Conservation (phyloP, 257 asterid genomes). For the Eustoma russellianum region DNA sequence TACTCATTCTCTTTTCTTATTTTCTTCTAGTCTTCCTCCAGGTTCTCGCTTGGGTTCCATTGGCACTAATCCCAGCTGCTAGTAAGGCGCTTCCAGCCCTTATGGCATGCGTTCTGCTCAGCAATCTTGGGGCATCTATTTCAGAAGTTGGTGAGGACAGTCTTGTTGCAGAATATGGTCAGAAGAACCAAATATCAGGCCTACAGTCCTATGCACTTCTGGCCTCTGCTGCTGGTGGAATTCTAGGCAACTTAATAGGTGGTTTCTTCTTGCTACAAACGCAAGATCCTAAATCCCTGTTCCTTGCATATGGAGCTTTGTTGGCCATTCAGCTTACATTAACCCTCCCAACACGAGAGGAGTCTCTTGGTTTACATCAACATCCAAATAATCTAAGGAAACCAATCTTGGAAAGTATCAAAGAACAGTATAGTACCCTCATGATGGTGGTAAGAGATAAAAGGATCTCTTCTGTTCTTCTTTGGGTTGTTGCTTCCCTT, state of each 20-base stretch:
- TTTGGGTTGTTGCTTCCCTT: constrained; percentile 60
- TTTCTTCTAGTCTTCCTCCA: constrained; percentile 55
- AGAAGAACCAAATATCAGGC: constrained; percentile 39
- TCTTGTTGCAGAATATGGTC: constrained; percentile 73
- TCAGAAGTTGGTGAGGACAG: constrained; percentile 85
- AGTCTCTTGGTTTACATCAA: constrained; percentile 49
- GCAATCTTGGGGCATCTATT: constrained; percentile 80
- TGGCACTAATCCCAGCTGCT: constrained; percentile 58
- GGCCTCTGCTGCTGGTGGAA: constrained; percentile 76
- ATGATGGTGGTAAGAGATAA: constrained; percentile 39
- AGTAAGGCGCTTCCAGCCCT: constrained; percentile 48
- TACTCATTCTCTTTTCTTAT: too few species aligned
- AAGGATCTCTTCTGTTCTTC: constrained; percentile 48
- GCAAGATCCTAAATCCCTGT: constrained; percentile 54
- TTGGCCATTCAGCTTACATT: constrained; percentile 52
- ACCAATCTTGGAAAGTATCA: constrained; percentile 33
- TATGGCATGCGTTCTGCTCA: constrained; percentile 54
- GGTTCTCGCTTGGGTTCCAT: constrained; percentile 70
- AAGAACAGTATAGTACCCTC: constrained; percentile 48
- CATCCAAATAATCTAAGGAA: constrained; percentile 18
- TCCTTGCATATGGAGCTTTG: constrained; percentile 49
- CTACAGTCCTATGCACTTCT: constrained; percentile 80
- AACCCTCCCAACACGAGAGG: constrained; percentile 47
- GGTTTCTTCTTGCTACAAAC: constrained; percentile 57
- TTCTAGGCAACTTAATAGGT: constrained; percentile 75